These are phyloP conservation scores for Senna siamea DNA, from an alignment of 306 rosid genomes.

Conservation along the genomic window DNA sequence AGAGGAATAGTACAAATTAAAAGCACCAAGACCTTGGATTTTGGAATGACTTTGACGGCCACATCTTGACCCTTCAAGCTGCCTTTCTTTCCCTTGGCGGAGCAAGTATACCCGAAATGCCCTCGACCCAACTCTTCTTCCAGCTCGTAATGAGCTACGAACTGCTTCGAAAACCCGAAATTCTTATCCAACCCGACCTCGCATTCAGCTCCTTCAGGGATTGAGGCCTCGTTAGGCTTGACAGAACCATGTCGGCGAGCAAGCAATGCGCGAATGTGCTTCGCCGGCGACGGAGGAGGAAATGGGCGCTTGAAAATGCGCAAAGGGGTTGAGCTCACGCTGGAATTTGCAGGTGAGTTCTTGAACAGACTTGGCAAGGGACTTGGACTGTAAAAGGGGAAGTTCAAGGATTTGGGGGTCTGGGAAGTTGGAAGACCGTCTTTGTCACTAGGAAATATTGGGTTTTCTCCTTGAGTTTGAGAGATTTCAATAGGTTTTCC, in stretches of 20 bases:
- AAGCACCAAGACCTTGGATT: slow-evolving; percentile 68
- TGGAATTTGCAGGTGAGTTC: slow-evolving; percentile 74
- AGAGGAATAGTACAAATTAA: background rate
- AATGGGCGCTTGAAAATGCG: slow-evolving; percentile 76
- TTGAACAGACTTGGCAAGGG: slow-evolving; percentile 79
- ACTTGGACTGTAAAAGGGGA: slow-evolving; percentile 91
- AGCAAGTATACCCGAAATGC: slow-evolving; percentile 92
- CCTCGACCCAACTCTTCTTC: slow-evolving; percentile 95
- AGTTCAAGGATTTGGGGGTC: slow-evolving; percentile 49
- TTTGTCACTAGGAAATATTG: slow-evolving; percentile 26
- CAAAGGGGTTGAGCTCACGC: slow-evolving; percentile 74
- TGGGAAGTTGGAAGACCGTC: slow-evolving; percentile 44
- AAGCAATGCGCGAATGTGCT: slow-evolving; percentile 81
- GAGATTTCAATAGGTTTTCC: slow-evolving; percentile 63
- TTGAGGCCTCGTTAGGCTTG: slow-evolving; percentile 85
- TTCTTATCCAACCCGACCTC: slow-evolving; percentile 74
- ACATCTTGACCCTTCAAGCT: slow-evolving; percentile 77
- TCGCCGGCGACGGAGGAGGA: slow-evolving; percentile 95
- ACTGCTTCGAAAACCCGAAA: slow-evolving; percentile 73
- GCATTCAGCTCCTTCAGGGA: slow-evolving; percentile 88
- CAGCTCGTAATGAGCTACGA: slow-evolving; percentile 63
- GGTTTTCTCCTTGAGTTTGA: slow-evolving; percentile 36
- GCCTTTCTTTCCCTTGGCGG: slow-evolving; percentile 76
- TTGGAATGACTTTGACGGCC: slow-evolving; percentile 92
- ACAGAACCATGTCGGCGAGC: slow-evolving; percentile 80